Base-by-base conservation (phyloP, 106 monocot species). In the Agapanthus africanus region DNA sequence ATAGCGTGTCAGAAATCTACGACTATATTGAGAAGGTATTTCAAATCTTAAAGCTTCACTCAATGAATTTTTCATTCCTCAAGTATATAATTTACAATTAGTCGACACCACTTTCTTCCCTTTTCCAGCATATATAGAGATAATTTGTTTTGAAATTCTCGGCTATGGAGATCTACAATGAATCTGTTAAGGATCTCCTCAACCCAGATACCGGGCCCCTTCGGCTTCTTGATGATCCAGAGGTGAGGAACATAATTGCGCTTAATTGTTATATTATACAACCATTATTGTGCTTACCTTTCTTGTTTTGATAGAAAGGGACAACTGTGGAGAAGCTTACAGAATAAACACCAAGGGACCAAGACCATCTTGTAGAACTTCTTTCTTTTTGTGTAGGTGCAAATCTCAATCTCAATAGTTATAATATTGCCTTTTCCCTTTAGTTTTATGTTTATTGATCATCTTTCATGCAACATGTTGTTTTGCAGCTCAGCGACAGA, bases 91-190 rank as follows among this genome's bases (percentile, higher is more conserved):
- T 54, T 23, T 4, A 32, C 19, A 47, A 66, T 71, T 59, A 4
- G 0, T 50, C 2, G 0, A 31, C 57, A 26, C 11, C 46, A 23
- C 37, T 39, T 59, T 65, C 31, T 37, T 73, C 5, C 35, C 11
- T 39, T 65, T 71, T 72, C 57, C 79, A 88, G 88, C 84, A 88
- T 60, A 57, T 63, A 38, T 84, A 88, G 71, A 76, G 85, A 40
- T 74, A 77, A 34, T 89, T 85, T 69, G 33, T 71, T 38, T 40
- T 89, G 38, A 89, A 82, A 68, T 82, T 85, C 39, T 85, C 88
- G 26, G 85, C 88, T 4, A 77, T 89, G 76, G 88, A 89, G 81
- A 89, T 89, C 33, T 89, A 89, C 63, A 89, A 89, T 44, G 88
- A 89, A 77, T 73, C 79, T 26, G 88, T 89, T 28, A 84, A 70